Conservation (phyloP, 108 stramenopile genomes). For the Stephanodiscus minutulus region DNA sequence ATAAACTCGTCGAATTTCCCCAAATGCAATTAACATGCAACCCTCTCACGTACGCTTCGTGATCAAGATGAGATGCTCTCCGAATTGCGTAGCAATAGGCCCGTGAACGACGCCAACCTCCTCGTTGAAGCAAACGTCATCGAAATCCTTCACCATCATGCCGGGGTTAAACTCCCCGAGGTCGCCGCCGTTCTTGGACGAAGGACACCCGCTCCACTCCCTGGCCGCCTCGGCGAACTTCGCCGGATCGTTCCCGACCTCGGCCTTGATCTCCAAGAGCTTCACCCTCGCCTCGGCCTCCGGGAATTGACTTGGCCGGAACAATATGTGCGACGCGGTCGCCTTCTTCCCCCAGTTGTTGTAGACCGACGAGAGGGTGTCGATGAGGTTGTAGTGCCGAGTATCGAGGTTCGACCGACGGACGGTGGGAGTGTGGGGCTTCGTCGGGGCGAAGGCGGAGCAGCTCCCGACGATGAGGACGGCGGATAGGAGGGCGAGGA, state of each 20-base stretch:
- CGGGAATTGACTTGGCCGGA: constrained; percentile 49
- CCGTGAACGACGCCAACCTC: constrained; percentile 65
- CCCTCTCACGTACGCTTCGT: constrained; percentile 52
- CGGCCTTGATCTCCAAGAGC: constrained; percentile 45
- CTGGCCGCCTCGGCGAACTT: constrained; percentile 60
- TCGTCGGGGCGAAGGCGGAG: constrained; percentile 32
- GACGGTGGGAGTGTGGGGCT: constrained; percentile 1
- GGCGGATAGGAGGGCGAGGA: constrained; percentile 31
- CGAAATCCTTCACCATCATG: constrained; percentile 74
- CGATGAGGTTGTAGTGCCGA: constrained; percentile 25
- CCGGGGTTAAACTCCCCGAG: constrained; percentile 71
- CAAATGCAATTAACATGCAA: neutral
- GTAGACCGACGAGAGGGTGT: constrained; percentile 44
- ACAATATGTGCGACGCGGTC: constrained; percentile 56
- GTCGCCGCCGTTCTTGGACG: constrained; percentile 48
- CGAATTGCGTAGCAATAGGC: constrained; percentile 69
- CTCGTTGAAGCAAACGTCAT: constrained; percentile 60
- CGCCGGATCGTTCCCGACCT: constrained; percentile 45
- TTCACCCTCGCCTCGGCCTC: constrained; percentile 45
- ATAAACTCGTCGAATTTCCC: neutral
- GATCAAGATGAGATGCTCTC: constrained; percentile 63
- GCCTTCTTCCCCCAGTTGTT: constrained; percentile 55
- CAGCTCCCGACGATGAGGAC: constrained; percentile 25
- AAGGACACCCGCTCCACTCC: constrained; percentile 61
- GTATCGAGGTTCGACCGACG: constrained; percentile 27